Conservation (phyloP, 495 filamentous ascomycete species). For the Mytilinidion resinicola region DNA sequence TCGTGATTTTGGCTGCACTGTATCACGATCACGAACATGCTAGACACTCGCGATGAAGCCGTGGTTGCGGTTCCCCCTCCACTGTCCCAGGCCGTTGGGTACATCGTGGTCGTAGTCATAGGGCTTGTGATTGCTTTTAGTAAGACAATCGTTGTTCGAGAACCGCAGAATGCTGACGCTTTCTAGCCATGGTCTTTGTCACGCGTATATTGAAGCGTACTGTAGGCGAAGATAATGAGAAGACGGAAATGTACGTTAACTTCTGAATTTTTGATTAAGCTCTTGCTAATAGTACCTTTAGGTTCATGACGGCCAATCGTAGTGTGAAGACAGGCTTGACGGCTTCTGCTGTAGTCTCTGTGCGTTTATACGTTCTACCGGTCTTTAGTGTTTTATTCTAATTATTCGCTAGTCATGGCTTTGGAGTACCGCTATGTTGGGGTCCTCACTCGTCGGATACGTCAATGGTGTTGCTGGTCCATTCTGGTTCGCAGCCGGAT, state of each 20-base stretch:
- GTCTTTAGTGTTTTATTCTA: not conserved
- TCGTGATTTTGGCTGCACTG: too few species aligned
- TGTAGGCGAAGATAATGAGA: slow-evolving; percentile 40
- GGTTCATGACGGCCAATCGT: slow-evolving; percentile 48
- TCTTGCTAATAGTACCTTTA: not conserved
- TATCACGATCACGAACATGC: not conserved
- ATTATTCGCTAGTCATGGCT: slow-evolving; percentile 7
- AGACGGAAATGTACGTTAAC: slow-evolving; percentile 39
- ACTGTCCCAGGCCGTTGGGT: slow-evolving; percentile 16
- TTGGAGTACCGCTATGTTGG: slow-evolving; percentile 14
- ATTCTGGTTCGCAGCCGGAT: slow-evolving; percentile 26
- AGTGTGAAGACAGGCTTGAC: slow-evolving; percentile 44
- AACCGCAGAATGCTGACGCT: not conserved
- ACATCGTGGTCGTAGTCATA: slow-evolving; percentile 17
- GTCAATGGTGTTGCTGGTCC: slow-evolving; percentile 20
- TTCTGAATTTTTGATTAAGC: too few species aligned
- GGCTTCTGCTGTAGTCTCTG: slow-evolving; percentile 44
- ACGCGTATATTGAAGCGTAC: slow-evolving; percentile 13
- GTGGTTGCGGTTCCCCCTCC: slow-evolving; percentile 9
- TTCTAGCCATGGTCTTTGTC: slow-evolving; percentile 10
- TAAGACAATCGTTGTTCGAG: not conserved
- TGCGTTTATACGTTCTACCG: not conserved
- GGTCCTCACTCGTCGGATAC: slow-evolving; percentile 31
- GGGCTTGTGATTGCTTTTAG: slow-evolving; percentile 14
- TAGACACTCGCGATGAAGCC: slow-evolving; percentile 2